phyloP scores from a whole-genome alignment of 306 rosid species.

The Fragaria vesca region DNA sequence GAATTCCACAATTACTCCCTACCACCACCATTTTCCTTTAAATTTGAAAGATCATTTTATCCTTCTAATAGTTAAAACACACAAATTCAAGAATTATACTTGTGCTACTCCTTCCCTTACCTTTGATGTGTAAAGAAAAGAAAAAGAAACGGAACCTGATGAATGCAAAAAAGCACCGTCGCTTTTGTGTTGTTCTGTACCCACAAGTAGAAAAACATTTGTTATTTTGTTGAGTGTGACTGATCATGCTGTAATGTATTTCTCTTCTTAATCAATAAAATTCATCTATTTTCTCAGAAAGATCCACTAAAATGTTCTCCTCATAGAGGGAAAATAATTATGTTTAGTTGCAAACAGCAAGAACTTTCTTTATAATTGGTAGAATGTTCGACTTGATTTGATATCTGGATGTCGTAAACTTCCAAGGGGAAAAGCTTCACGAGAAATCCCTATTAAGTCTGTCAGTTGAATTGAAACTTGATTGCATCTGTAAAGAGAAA shows the following conservation, averaged over 20 bases:
- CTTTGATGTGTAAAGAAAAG: background rate
- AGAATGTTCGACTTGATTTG: background rate
- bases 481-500: background rate
- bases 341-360: background rate
- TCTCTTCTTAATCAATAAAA: background rate
- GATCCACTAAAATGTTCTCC: background rate
- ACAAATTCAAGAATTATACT: background rate
- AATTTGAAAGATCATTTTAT: background rate
- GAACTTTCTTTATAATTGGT: background rate
- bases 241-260: background rate
- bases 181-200: background rate
- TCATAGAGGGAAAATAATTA: background rate
- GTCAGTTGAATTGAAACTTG: background rate
- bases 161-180: background rate
- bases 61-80: background rate
- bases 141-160: background rate
- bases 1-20: background rate
- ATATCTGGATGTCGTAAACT: background rate
- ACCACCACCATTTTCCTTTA: background rate
- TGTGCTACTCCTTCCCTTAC: background rate
- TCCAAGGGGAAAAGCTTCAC: background rate
- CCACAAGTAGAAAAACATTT: background rate
- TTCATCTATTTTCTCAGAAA: background rate
- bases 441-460: background rate
- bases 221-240: background rate